Evolutionary conservation across 768 basidiomycete species (phyloP), one percentile per base, ranked within the genome.

Genomic region (Kockovaella imperatae): DNA sequence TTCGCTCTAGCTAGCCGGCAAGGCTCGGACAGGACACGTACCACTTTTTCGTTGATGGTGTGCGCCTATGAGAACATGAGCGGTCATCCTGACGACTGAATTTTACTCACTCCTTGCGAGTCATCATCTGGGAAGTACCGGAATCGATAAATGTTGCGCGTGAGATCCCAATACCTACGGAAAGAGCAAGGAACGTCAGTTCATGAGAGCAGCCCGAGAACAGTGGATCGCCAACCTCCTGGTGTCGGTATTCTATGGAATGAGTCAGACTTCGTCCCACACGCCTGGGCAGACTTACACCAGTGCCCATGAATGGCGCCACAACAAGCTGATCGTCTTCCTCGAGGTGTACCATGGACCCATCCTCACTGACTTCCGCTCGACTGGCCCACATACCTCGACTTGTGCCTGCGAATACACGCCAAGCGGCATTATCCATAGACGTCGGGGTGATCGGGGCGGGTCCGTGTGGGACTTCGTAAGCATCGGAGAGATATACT

Each of bases 81-180:
- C 25, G 35, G 20, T 23, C 24, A 5, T 24, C 30, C 10, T 10
- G 26, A 18, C 17, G 24, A 45, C 25, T 18, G 20, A 38, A n/a
- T n/a, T n/a, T 10, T 15, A 49, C 47, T 42, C 28, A 45, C 52
- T 13, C 52, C 47, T 21, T 39, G 25, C 7, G 26, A 31, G 17
- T 31, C 40, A 28, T 20, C 20, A 34, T 50, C 45, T 20, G 49
- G 49, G 32, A 46, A 50, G 43, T 56, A 53, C 46, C 54, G 23
- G 40, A 38, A 72, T 40, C 72, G 57, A 45, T 68, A 72, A 45
- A 73, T 67, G 52, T 69, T 59, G 2, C 23, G 15, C 0, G 70
- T 68, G 17, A 65, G 29, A 31, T 61, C 52, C 67, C 69, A 69
- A 49, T 54, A n/a, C n/a, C n/a, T n/a, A n/a, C n/a, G n/a, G n/a